Percentiles rank a stretch among this genome's conserved stretches.
phyloP scores from a whole-genome alignment of 1,284 basidiomycete species.

The Boletus semigastroideus region DNA sequence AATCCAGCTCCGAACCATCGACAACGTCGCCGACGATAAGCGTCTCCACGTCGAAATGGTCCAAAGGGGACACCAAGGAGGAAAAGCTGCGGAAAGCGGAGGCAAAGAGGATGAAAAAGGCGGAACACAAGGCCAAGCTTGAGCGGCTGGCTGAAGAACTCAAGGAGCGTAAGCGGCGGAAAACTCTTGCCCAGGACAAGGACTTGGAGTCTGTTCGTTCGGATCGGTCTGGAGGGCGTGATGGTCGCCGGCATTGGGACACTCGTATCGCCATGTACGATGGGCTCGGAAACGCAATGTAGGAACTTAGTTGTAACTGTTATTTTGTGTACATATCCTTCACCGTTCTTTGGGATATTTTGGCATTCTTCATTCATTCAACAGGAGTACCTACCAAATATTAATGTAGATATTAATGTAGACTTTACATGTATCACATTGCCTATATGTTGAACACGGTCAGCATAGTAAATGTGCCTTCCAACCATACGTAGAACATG shows the following conservation, averaged over 20 bases:
- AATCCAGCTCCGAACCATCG: constrained; percentile 7
- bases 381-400: constrained; percentile 17
- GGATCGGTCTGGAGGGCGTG: constrained; percentile 19
- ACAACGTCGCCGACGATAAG: constrained; percentile 23
- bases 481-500: constrained; percentile 1
- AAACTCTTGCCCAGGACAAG: constrained; percentile 30
- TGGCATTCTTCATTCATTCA: constrained; percentile 3
- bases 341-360: constrained; percentile 17
- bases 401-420: constrained; percentile 38
- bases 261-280: constrained; percentile 36
- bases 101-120: constrained; percentile 47
- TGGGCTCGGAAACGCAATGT: constrained; percentile 28
- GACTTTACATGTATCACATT: constrained; percentile 30
- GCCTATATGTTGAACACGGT: constrained; percentile 11
- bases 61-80: constrained; percentile 29
- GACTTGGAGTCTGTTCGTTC: constrained; percentile 34
- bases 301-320: constrained; percentile 13
- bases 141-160: constrained; percentile 45
- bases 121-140: constrained; percentile 39
- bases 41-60: constrained; percentile 5
- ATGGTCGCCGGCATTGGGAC: constrained; percentile 16
- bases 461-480: constrained; percentile 11
- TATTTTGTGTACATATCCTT: constrained; percentile 10
- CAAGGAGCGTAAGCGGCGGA: constrained; percentile 35
- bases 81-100: constrained; percentile 41